phyloP scores from a whole-genome alignment of 441 rosid species.

The Bruguiera hainesii region DNA sequence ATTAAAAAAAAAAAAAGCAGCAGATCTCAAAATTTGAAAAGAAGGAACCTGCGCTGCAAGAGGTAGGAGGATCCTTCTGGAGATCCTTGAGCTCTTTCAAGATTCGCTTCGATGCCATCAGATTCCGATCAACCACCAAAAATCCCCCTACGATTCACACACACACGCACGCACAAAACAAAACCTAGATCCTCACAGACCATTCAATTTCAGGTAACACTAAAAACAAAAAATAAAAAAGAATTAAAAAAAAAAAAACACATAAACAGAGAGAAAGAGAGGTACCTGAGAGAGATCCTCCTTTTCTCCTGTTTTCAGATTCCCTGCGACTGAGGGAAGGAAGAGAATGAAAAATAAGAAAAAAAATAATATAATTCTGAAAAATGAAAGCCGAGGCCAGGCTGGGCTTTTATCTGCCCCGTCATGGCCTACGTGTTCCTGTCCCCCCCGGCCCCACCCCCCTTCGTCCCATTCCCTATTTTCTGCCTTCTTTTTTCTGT shows the following conservation, averaged over 20 bases:
- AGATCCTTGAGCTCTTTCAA: slow-evolving; percentile 88
- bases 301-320: slow-evolving; percentile 19
- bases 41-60: slow-evolving; percentile 82
- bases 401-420: too few species aligned
- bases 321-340: background rate
- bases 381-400: too few species aligned
- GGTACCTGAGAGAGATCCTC: slow-evolving; percentile 48
- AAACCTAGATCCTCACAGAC: slow-evolving; percentile 35
- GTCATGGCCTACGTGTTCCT: too few species aligned
- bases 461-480: too few species aligned
- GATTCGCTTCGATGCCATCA: slow-evolving; percentile 83
- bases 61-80: slow-evolving; percentile 87
- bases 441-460: too few species aligned
- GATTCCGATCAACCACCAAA: slow-evolving; percentile 4
- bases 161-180: background rate
- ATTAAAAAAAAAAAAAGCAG: background rate
- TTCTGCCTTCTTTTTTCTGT: too few species aligned
- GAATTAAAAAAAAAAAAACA: background rate
- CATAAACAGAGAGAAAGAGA: background rate
- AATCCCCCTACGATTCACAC: slow-evolving; percentile 15
- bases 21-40: slow-evolving; percentile 15
- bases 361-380: too few species aligned
- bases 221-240: background rate
- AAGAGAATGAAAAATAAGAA: background rate
- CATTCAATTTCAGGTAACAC: slow-evolving; percentile 3